Evolutionary conservation across 768 basidiomycete species (phyloP).

Genomic region (Cystobasidium tubakii): DNA sequence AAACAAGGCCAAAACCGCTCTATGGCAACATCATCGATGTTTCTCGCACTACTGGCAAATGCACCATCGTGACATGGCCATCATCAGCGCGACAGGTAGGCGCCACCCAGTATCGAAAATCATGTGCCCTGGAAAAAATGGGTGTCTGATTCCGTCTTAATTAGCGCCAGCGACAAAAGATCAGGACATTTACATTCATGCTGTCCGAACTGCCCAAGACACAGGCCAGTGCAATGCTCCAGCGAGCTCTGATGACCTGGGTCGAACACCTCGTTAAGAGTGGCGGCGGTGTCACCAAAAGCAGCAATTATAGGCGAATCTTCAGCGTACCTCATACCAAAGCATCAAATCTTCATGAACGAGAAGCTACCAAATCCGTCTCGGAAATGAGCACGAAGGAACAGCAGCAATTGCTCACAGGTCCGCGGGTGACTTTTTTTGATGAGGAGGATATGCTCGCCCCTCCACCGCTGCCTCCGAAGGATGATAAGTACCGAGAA

Average conservation of each 20-base stretch:
- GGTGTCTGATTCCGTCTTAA: neutral
- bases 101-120: too few relatives aligned
- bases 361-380: neutral
- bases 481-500: neutral
- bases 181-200: constrained; percentile 17
- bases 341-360: neutral
- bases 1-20: constrained; percentile 1
- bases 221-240: constrained; percentile 1
- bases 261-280: neutral
- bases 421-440: constrained; percentile 30
- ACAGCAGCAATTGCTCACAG: neutral
- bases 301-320: neutral
- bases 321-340: neutral
- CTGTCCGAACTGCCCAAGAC: neutral
- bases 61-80: constrained; percentile 18
- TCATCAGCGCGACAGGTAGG: constrained; percentile 4
- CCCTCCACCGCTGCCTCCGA: constrained; percentile 10
- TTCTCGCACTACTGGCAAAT: neutral
- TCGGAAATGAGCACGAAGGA: neutral
- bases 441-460: constrained; percentile 7
- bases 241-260: constrained; percentile 21
- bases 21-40: constrained; percentile 28
- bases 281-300: neutral
- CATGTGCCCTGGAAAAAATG: too few relatives aligned
- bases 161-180: constrained; percentile 14